Evolutionary conservation across 208 protist species (phyloP).

Genomic region (Porcisia hertigi): DNA sequence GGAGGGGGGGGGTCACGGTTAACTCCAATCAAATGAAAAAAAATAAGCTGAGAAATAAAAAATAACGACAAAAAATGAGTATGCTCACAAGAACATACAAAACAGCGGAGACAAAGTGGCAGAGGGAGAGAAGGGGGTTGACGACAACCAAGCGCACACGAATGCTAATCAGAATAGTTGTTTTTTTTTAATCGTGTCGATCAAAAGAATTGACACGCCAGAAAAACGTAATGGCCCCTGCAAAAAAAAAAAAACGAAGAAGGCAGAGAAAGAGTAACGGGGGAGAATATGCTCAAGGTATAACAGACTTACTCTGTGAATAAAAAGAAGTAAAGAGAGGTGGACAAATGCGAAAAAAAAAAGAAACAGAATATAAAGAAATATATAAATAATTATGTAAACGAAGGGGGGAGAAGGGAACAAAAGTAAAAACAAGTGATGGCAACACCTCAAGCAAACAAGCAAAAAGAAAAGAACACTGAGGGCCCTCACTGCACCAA

Average conservation of each 20-base stretch:
- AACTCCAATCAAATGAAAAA: not conserved
- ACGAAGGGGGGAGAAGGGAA: not conserved
- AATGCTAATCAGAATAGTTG: not conserved
- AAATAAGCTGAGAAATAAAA: not conserved
- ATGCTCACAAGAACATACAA: not conserved
- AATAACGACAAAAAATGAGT: not conserved
- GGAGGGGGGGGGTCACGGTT: not conserved
- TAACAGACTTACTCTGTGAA: not conserved
- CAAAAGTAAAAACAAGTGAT: not conserved
- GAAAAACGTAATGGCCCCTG: not conserved
- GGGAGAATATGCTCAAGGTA: not conserved
- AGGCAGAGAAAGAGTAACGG: not conserved
- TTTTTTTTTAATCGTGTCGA: no score
- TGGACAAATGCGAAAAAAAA: not conserved
- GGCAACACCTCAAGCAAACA: not conserved
- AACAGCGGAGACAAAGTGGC: not conserved
- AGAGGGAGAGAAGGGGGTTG: not conserved
- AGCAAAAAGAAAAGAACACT: not conserved
- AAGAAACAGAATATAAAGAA: no score
- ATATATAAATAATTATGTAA: no score
- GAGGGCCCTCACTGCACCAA: not conserved
- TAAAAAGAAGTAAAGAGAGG: not conserved
- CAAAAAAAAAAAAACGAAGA: not conserved
- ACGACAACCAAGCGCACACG: not conserved
- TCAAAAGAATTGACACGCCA: not conserved